Conservation (phyloP, 164 flowering plant genomes). For the Piper betle region DNA sequence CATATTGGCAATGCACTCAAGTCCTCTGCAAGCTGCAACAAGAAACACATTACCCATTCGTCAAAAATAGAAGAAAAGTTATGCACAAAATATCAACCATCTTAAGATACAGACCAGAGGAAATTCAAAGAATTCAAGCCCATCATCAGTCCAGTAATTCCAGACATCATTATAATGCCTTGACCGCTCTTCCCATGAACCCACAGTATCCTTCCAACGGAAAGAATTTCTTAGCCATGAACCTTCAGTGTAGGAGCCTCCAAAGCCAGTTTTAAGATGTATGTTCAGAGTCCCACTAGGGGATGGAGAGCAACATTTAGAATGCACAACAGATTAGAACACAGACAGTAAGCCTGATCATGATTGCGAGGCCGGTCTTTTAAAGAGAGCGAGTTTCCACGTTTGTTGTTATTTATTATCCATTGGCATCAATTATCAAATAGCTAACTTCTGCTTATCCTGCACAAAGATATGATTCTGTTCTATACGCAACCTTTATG, state of each 20-base stretch:
- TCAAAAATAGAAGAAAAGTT: background rate
- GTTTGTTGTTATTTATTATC: too few species aligned
- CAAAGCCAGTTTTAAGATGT: conserved; percentile 13
- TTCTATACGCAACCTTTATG: background rate
- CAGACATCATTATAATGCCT: conserved; percentile 94
- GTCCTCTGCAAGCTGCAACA: conserved; percentile 76
- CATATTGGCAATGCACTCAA: conserved; percentile 68
- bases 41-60: background rate
- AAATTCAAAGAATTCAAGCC: conserved; percentile 83
- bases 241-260: conserved; percentile 94
- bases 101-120: conserved; percentile 44
- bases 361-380: too few species aligned
- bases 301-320: too few species aligned
- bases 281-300: background rate
- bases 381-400: too few species aligned
- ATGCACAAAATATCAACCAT: background rate
- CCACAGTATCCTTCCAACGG: conserved; percentile 82
- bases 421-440: too few species aligned
- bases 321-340: too few species aligned
- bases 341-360: too few species aligned
- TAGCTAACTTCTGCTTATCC: too few species aligned
- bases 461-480: too few species aligned
- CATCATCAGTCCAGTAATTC: conserved; percentile 98
- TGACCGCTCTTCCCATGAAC: conserved; percentile 94
- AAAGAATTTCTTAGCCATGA: conserved; percentile 84